A percentile compares a stretch with the other conserved stretches of the same genome.
phyloP scores from a whole-genome alignment of 768 basidiomycete genomes.

The Trametopsis cervina region DNA sequence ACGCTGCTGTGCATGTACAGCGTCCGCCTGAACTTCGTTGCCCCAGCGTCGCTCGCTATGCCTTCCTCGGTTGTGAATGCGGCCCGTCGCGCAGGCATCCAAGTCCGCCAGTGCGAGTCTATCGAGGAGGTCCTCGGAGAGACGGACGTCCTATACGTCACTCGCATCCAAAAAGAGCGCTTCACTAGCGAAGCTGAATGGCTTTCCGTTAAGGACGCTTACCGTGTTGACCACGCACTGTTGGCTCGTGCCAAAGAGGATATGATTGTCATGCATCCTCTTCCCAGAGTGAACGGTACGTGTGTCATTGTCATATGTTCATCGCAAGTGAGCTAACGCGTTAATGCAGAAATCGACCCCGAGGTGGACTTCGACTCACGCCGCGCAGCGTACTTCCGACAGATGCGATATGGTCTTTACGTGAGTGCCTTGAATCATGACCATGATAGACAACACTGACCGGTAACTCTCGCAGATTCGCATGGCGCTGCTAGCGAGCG shows the following conservation, averaged over 20 bases:
- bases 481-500: slow-evolving; percentile 74
- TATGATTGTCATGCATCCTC: slow-evolving; percentile 99
- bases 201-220: slow-evolving; percentile 86
- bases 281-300: slow-evolving; percentile 85
- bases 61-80: slow-evolving; percentile 77
- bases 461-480: slow-evolving; percentile 42
- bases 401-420: slow-evolving; percentile 97
- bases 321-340: slow-evolving; percentile 2
- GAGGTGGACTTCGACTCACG: slow-evolving; percentile 96
- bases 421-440: slow-evolving; percentile 43
- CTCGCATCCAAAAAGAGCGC: slow-evolving; percentile 92
- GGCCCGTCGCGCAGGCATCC: slow-evolving; percentile 77
- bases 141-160: slow-evolving; percentile 96
- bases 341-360: slow-evolving; percentile 83
- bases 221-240: slow-evolving; percentile 90
- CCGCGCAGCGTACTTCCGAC: slow-evolving; percentile 94
- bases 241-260: slow-evolving; percentile 90
- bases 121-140: slow-evolving; percentile 86
- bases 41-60: slow-evolving; percentile 84
- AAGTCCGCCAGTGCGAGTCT: slow-evolving; percentile 75
- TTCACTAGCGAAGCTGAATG: slow-evolving; percentile 80
- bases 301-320: slow-evolving; percentile 5
- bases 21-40: slow-evolving; percentile 92
- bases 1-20: slow-evolving; percentile 87
- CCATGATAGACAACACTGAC: neutral